phyloP scores from a whole-genome alignment of 257 asterid genomes.

The Solanum sitiens region DNA sequence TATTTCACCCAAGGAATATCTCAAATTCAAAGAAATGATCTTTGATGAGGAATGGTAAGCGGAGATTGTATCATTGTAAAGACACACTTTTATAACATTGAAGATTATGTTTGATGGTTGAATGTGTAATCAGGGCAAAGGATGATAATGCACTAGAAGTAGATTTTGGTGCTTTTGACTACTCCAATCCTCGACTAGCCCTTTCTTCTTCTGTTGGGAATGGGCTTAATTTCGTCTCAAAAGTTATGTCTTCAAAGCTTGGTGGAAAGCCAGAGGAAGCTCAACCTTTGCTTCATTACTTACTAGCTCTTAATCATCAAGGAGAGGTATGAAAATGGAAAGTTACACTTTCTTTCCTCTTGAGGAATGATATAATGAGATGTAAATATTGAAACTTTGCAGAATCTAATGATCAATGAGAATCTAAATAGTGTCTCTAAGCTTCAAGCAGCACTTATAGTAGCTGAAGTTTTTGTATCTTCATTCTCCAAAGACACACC shows the following conservation, averaged over 20 bases:
- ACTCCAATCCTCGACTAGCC: conserved; percentile 27
- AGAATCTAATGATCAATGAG: conserved; percentile 75
- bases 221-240: conserved; percentile 45
- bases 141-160: conserved; percentile 69
- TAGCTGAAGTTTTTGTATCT: conserved; percentile 44
- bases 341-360: background rate
- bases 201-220: conserved; percentile 58
- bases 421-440: conserved; percentile 38
- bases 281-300: conserved; percentile 45
- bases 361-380: background rate
- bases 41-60: conserved; percentile 53
- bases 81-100: background rate
- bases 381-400: background rate
- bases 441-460: conserved; percentile 48
- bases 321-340: conserved; percentile 44
- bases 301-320: conserved; percentile 48
- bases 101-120: background rate
- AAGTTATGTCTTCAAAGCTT: conserved; percentile 53
- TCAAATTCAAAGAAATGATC: conserved; percentile 54
- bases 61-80: background rate
- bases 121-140: conserved; percentile 40
- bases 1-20: conserved; percentile 48
- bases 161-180: conserved; percentile 62
- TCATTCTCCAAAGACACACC: conserved; percentile 47
- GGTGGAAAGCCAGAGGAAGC: conserved; percentile 39